Percentiles rank a stretch among this genome's conserved stretches.
Conservation (phyloP, 108 stramenopile genomes). For the Stephanodiscus minutulus region DNA sequence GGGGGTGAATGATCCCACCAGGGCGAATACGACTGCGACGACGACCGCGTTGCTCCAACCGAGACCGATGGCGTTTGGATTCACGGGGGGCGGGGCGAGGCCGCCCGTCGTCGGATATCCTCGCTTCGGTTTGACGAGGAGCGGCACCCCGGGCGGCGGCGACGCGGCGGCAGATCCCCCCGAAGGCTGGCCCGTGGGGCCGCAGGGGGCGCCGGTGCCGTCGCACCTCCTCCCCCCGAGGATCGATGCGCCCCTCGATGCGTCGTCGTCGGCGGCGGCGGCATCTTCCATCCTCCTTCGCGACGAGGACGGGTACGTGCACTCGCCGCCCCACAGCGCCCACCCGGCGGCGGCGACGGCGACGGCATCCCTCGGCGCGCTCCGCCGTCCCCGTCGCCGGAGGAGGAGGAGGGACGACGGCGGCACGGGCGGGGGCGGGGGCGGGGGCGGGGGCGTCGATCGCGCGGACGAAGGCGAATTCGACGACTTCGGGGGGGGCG, state of each 20-base stretch:
- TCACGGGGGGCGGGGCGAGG: no score
- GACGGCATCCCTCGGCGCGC: not conserved
- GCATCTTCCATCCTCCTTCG: not conserved
- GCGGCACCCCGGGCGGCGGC: not conserved
- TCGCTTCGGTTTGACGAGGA: no score
- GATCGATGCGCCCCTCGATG: not conserved
- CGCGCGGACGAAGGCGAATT: not conserved
- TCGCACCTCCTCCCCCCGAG: constrained; percentile 1
- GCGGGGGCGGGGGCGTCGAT: not conserved
- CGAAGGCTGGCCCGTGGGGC: constrained; percentile 34
- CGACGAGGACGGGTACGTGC: not conserved
- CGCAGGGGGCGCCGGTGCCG: constrained; percentile 39
- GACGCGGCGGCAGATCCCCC: not conserved
- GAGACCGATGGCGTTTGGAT: no score
- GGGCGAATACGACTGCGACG: no score
- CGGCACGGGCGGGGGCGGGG: no score
- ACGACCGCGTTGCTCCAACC: no score
- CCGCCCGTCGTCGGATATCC: not conserved
- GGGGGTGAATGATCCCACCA: no score
- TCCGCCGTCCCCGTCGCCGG: no score
- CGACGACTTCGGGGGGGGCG: not conserved
- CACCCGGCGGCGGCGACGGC: not conserved
- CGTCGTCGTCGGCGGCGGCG: not conserved
- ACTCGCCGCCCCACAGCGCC: not conserved
- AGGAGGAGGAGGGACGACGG: no score